A percentile compares a stretch with the other conserved stretches of the same genome.
Evolutionary conservation across 73 alveolate species (phyloP).

Genomic region (Paramecium caudatum): DNA sequence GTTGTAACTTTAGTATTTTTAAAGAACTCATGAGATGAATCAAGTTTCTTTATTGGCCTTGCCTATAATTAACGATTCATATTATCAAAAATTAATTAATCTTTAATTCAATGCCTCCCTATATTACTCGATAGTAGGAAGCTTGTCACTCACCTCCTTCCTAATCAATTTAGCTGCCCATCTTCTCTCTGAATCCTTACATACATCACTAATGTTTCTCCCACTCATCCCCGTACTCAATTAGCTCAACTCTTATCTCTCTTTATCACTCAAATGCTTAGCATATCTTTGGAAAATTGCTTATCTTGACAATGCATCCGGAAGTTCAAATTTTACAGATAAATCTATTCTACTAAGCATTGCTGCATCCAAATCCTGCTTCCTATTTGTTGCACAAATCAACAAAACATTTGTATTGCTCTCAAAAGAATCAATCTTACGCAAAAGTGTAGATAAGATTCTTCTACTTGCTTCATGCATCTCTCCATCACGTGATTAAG

Average conservation of each 20-base stretch:
- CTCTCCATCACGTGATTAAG: slow-evolving; percentile 88
- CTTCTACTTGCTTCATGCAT: slow-evolving; percentile 94
- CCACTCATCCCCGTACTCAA: slow-evolving; percentile 81
- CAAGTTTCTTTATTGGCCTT: slow-evolving; percentile 25
- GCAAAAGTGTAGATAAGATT: slow-evolving; percentile 86
- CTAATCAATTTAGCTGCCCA: slow-evolving; percentile 90
- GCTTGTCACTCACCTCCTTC: slow-evolving; percentile 73
- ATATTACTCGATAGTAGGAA: neutral
- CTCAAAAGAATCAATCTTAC: slow-evolving; percentile 92
- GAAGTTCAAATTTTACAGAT: slow-evolving; percentile 84
- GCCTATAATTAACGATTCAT: slow-evolving; percentile 48
- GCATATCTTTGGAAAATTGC: slow-evolving; percentile 90
- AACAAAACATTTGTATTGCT: slow-evolving; percentile 87
- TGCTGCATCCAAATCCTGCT: slow-evolving; percentile 93
- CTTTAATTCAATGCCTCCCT: neutral
- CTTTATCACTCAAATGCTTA: slow-evolving; percentile 79
- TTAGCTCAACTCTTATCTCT: slow-evolving; percentile 80
- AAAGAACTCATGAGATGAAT: slow-evolving; percentile 19
- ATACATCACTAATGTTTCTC: slow-evolving; percentile 87
- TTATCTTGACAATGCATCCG: slow-evolving; percentile 86
- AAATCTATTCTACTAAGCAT: slow-evolving; percentile 87
- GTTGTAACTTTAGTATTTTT: slow-evolving; percentile 54
- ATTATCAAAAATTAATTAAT: neutral
- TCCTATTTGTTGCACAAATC: slow-evolving; percentile 94
- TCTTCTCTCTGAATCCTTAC: slow-evolving; percentile 94